Evolutionary conservation across 345 rosid genomes (phyloP), one percentile per base, ranked within the genome.

Genomic region (Cochlearia excelsa): DNA sequence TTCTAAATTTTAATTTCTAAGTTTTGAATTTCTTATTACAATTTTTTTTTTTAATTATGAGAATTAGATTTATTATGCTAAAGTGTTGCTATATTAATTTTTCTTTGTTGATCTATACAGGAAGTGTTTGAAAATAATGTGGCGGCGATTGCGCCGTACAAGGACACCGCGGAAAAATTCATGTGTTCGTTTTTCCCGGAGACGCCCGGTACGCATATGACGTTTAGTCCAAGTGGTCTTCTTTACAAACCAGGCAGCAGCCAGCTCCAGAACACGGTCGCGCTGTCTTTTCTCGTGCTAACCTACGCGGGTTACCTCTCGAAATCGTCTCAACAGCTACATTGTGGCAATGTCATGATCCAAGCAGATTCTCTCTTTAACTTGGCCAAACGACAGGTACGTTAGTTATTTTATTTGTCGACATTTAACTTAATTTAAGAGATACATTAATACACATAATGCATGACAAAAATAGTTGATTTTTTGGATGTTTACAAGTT

Each of bases 171-270:
- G 0, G 97, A 89, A 57, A 75, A 85, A 78, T 76, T 87, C 77
- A 89, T 93, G 82, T 93, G 97, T 77, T 63, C 90, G 0, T 77
- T 81, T 6, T 54, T 89, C 2, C 92, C 83, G 1, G 81, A 80
- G 9, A 80, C 97, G 0, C 47, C 73, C 2, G 78, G 95, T 16
- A 74, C 82, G 51, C 97, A 87, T 75, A 75, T 87, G n/a, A 81
- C 61, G n/a, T 84, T 79, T 75, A 80, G 82, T 0, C 90, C 91
- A 0, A 87, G 90, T 0, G 99, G 97, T 61, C 84, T 93, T 37
- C 71, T 93, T 37, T 78, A 85, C 94, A 89, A 75, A 75, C 83
- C 75, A 5, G 97, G 94, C 1, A 88, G 89, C 67, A 85, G 84
- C 84, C 88, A 93, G 71, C 74, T 93, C 23, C 99, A 93, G 46